phyloP scores from a whole-genome alignment of 768 basidiomycete species.

The Hydnum rufescens region DNA sequence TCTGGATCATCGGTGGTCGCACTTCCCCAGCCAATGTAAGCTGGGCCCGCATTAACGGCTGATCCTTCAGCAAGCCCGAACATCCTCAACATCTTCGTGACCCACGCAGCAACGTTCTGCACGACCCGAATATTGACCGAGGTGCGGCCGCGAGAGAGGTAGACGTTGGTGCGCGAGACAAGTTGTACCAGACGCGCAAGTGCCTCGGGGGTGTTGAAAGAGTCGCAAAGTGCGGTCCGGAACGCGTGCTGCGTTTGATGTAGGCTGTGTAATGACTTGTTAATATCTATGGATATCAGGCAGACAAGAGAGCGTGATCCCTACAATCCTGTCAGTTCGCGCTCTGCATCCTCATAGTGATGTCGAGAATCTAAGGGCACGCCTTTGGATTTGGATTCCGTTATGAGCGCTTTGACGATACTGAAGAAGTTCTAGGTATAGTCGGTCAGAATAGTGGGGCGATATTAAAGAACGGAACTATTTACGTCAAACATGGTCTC shows the following conservation, averaged over 20 bases:
- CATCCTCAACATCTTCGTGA: constrained; percentile 28
- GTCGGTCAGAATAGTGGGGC: not conserved
- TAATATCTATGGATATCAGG: not conserved
- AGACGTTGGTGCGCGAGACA: constrained; percentile 70
- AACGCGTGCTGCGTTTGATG: constrained; percentile 57
- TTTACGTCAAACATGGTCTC: constrained; percentile 74
- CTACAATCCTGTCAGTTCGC: constrained; percentile 45
- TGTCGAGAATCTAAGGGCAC: constrained; percentile 20
- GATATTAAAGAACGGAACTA: not conserved
- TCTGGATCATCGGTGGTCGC: constrained; percentile 22
- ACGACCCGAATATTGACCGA: constrained; percentile 32
- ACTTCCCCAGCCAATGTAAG: constrained; percentile 66
- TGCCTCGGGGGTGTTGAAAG: constrained; percentile 86
- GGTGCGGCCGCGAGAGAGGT: constrained; percentile 30
- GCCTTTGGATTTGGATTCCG: constrained; percentile 23
- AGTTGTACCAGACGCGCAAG: constrained; percentile 58
- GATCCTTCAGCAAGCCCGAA: constrained; percentile 27
- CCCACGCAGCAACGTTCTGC: constrained; percentile 29
- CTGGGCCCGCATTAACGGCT: not conserved
- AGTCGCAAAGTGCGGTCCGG: constrained; percentile 79
- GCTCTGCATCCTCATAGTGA: constrained; percentile 30
- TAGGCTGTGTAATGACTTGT: constrained; percentile 28
- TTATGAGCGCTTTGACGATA: constrained; percentile 60
- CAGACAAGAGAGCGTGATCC: constrained; percentile 11
- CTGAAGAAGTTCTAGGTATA: constrained; percentile 76